Percentiles rank a stretch among this genome's conserved stretches.
phyloP scores from a whole-genome alignment of 2,329 filamentous ascomycete genomes.

The Taxawa tesnikishii region DNA sequence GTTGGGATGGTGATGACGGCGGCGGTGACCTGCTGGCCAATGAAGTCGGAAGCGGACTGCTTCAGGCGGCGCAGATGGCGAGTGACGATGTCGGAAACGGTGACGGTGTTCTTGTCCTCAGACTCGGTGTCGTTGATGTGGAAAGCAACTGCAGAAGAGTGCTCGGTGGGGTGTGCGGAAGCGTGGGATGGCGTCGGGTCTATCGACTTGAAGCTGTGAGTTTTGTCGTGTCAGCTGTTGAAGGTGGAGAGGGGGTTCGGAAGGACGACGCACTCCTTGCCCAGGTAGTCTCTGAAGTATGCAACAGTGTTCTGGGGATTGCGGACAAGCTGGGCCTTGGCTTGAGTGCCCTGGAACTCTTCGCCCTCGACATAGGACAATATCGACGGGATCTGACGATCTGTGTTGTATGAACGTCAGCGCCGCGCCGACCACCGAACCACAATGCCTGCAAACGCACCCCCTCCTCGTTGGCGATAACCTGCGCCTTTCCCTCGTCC shows the following conservation, averaged over 20 bases:
- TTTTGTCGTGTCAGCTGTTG: no score
- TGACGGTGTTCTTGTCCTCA: constrained; percentile 49
- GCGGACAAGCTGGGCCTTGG: constrained; percentile 83
- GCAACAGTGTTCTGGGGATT: constrained; percentile 89
- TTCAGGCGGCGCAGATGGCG: constrained; percentile 75
- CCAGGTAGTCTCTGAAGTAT: constrained; percentile 92
- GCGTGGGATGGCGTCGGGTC: constrained; percentile 91
- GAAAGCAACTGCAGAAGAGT: constrained; percentile 63
- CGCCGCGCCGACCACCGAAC: neutral
- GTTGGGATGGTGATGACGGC: constrained; percentile 90
- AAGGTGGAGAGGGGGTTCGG: no score
- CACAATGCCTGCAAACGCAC: constrained; percentile 33
- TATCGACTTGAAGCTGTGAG: constrained; percentile 73
- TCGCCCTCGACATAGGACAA: constrained; percentile 93
- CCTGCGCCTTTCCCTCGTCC: constrained; percentile 81
- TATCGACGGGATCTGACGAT: constrained; percentile 91
- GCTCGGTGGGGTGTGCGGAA: constrained; percentile 76
- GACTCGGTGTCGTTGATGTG: constrained; percentile 56
- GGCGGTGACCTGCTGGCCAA: constrained; percentile 88
- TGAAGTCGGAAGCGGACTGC: constrained; percentile 75
- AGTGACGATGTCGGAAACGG: constrained; percentile 69
- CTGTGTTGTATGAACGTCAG: constrained; percentile 34
- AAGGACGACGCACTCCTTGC: constrained; percentile 67
- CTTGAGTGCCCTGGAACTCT: constrained; percentile 92
- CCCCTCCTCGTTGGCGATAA: constrained; percentile 98